Percentiles rank a stretch among this genome's conserved stretches.
Conservation (phyloP, 1,139 yeast genomes). For the Debaryomyces robertsiae region DNA sequence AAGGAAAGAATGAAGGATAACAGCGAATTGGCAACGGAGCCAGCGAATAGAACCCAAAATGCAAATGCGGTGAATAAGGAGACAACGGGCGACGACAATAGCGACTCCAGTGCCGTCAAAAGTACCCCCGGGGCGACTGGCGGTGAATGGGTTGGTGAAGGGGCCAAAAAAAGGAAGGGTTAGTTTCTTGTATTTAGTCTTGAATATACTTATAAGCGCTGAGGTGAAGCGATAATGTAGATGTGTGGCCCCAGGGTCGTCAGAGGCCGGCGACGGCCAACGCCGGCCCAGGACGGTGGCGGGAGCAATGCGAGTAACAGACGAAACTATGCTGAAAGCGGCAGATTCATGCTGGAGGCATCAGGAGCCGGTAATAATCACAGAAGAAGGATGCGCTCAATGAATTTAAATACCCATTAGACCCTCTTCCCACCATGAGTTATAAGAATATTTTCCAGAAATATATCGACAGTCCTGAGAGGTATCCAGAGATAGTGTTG, state of each 20-base stretch:
- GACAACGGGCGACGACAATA: background rate
- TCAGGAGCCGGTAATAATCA: too few species aligned
- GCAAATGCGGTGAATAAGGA: background rate
- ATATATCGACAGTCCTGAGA: conserved; percentile 36
- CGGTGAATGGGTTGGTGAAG: background rate
- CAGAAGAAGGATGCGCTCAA: conserved; percentile 2
- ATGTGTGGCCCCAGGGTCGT: too few species aligned
- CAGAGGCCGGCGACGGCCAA: too few species aligned
- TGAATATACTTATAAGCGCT: background rate
- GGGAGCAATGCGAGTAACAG: too few species aligned
- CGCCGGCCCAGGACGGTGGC: too few species aligned
- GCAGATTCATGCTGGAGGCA: background rate
- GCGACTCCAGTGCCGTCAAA: background rate
- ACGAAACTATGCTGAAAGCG: too few species aligned
- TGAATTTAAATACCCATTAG: background rate
- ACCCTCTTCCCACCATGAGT: conserved; percentile 25
- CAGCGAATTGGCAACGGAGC: conserved; percentile 19
- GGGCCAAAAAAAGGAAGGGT: conserved; percentile 3
- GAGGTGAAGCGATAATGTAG: background rate
- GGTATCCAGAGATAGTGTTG: conserved; percentile 27
- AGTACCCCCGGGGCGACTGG: conserved; percentile 1
- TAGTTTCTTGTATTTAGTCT: background rate
- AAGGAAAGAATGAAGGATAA: conserved; percentile 42
- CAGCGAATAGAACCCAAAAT: conserved; percentile 11
- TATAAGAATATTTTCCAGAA: conserved; percentile 36